These are phyloP conservation scores for Bacidia rubella DNA, from an alignment of 495 filamentous ascomycete species.

Conservation along the genomic window DNA sequence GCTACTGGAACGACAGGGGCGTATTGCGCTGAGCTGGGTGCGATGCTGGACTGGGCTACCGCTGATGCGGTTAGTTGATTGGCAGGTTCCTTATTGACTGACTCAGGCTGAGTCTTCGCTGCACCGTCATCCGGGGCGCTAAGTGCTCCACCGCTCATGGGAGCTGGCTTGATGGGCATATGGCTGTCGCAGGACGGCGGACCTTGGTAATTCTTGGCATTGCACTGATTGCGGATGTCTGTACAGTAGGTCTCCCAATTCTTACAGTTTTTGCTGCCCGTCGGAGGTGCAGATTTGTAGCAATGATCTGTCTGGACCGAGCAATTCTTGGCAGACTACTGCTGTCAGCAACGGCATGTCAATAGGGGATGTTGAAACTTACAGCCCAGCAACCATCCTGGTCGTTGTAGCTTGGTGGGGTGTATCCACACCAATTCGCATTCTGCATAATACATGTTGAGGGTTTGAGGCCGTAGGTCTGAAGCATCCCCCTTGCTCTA, in stretches of 20 bases:
- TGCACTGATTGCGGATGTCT: slow-evolving; percentile 35
- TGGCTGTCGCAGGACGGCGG: slow-evolving; percentile 30
- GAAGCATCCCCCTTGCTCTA: slow-evolving; percentile 12
- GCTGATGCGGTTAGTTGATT: neutral
- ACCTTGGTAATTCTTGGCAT: slow-evolving; percentile 33
- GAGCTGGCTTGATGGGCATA: slow-evolving; percentile 29
- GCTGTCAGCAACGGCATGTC: neutral
- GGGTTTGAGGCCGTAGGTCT: slow-evolving; percentile 32
- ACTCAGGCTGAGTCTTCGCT: neutral
- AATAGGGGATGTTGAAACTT: neutral
- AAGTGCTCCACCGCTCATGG: slow-evolving; percentile 2
- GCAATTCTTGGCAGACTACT: slow-evolving; percentile 33
- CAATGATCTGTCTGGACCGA: slow-evolving; percentile 44
- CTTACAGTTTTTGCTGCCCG: slow-evolving; percentile 42
- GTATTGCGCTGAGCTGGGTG: neutral
- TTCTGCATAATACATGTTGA: slow-evolving; percentile 45
- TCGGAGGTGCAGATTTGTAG: slow-evolving; percentile 41
- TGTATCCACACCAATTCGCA: slow-evolving; percentile 56
- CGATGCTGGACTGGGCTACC: neutral
- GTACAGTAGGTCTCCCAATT: slow-evolving; percentile 49
- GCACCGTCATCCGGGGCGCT: slow-evolving; percentile 2
- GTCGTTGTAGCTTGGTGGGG: slow-evolving; percentile 39
- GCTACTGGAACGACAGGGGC: neutral
- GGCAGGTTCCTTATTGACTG: neutral
- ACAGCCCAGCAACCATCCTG: slow-evolving; percentile 45